Evolutionary conservation across 257 asterid species (phyloP), one percentile per base, ranked within the genome.

Genomic region (Capsicum rhomboideum): DNA sequence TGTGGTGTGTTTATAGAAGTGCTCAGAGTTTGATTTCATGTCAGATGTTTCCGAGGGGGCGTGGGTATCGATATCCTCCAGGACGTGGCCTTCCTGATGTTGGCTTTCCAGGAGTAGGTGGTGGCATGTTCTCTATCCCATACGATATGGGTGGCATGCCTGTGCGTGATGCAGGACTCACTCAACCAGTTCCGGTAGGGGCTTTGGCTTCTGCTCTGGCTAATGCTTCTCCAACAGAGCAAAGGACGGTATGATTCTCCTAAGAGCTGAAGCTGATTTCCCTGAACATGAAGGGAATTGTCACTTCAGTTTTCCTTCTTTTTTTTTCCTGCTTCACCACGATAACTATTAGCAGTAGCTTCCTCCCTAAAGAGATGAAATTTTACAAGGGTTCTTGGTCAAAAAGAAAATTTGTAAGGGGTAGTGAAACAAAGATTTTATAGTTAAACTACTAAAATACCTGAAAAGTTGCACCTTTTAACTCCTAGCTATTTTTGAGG

Each of bases 161-260:
- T 20, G n/a, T 94, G 88, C 99, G 95, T 79, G 97, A 94, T 84
- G 89, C 89, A 1, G 94, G 97, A 81, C 56, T 89, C 0, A 67
- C 93, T 74, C 98, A 93, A 87, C 88, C 90, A 90, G 83, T 94
- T 87, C 98, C 98, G 0, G 88, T 96, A 42, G 98, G 97, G 55
- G 98, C 98, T 84, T 79, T 96, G 92, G 97, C 98, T 79, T 90
- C 99, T 83, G 98, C 98, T 1, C 95, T 96, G 67, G 98, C 99
- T 44, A 93, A 96, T 87, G 97, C 99, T 66, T 91, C 98, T 80
- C 95, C 97, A 59, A 82, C 85, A 4, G 98, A 96, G 21, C 99
- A 96, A 90, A 90, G 98, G 86, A 94, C 94, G 93, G 99, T 96
- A 78, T 88, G 96, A 31, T 42, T 50, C 17, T 14, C 40, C n/a